These are phyloP conservation scores for Blakeslea trispora DNA, from an alignment of 371 early-diverging fungal genomes.

Conservation along the genomic window DNA sequence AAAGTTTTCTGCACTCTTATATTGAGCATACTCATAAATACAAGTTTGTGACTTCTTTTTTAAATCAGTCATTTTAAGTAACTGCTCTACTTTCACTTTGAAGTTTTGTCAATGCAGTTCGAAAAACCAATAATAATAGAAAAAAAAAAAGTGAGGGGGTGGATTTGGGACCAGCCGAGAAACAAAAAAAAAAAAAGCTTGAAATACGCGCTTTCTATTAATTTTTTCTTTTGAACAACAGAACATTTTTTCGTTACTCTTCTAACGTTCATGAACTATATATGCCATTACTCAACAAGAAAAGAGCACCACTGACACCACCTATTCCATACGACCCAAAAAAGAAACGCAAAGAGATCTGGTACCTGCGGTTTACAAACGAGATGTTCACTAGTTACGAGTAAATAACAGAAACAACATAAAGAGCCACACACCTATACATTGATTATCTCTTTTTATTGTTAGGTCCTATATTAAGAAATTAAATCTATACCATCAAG, in stretches of 20 bases:
- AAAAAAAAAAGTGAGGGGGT: neutral
- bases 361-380: conserved; percentile 81
- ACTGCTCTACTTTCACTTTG: no score
- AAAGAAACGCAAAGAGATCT: conserved; percentile 60
- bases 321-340: conserved; percentile 43
- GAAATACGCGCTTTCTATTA: neutral
- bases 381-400: conserved; percentile 86
- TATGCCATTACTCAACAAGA: conserved; percentile 48
- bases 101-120: no score
- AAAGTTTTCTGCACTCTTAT: conserved; percentile 14
- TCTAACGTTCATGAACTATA: neutral
- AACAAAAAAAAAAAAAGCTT: neutral
- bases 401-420: no score
- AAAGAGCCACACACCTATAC: no score
- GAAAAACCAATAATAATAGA: neutral
- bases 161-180: neutral
- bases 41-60: no score
- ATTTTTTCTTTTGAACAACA: conserved; percentile 1
- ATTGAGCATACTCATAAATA: no score
- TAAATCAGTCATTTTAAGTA: no score
- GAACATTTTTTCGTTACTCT: neutral
- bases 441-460: conserved; percentile 3
- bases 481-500: conserved; percentile 67
- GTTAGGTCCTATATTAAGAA: conserved; percentile 76
- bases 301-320: conserved; percentile 34